Base-by-base conservation (phyloP, 1,284 basidiomycete species). In the Gymnopus androsaceus region DNA sequence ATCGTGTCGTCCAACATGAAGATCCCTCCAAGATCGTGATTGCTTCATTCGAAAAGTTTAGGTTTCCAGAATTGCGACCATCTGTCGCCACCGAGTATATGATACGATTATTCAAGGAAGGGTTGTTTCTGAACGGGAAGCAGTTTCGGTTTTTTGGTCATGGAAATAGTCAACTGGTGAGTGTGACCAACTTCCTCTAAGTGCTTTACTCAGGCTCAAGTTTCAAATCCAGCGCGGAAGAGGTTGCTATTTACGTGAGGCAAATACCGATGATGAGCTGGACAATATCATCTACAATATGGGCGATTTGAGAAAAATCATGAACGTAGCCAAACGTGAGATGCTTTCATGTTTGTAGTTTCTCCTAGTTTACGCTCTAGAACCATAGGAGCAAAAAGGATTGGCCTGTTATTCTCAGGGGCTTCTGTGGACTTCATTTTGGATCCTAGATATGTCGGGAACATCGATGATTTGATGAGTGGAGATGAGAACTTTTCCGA, bases 91-190 rank as follows among this genome's bases (percentile, higher is more conserved):
- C 75, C 46, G 83, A 86, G 11, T 87, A 87, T 59, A 80, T 85
- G 52, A 63, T 71, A 31, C 75, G 82, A 33, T 65, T 86, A 54
- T 73, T 86, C 67, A 78, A 76, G 58, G 69, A 72, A 0, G 85
- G 84, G 0, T 56, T 87, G 2, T 79, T 77, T 59, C 63, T 87
- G 59, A 86, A 87, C 58, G 75, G 73, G 1, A 67, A 76, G 0
- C 82, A 85, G 61, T 85, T 86, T 66, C 77, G 84, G 3, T 87
- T 87, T 63, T 86, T 85, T 59, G 81, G 83, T 57, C 84, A 87
- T 57, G 85, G 83, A 45, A 85, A 86, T 63, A 87, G 83, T 57
- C 85, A 87, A 59, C 61, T 87, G 63, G 82, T 84, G 59, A n/a
- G 77, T 61, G 19, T 23, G 15, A 37, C 36, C 7, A 12, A 42